Conservation (phyloP, 1,284 basidiomycete genomes). For the Ustilago sp. region DNA sequence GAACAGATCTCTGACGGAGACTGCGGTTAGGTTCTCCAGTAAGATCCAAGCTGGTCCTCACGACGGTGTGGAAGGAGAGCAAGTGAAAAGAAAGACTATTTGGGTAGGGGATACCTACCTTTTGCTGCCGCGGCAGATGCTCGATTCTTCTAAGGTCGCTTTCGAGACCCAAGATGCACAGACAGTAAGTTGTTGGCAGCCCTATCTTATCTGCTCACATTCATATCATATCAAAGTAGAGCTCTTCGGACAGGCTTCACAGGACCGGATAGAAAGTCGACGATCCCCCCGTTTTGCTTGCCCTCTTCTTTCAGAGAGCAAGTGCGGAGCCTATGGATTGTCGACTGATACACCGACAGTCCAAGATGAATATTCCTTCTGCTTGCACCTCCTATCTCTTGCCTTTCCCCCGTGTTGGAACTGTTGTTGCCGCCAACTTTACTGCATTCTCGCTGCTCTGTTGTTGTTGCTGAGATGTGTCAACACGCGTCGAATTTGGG, state of each 20-base stretch:
- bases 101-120: slow-evolving; percentile 49
- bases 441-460: background rate
- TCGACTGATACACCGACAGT: slow-evolving; percentile 50
- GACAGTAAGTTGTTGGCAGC: slow-evolving; percentile 17
- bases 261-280: slow-evolving; percentile 52
- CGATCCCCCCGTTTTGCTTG: slow-evolving; percentile 6
- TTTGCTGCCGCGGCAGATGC: slow-evolving; percentile 3
- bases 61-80: background rate
- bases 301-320: background rate
- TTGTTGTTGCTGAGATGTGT: slow-evolving; percentile 7
- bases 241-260: background rate
- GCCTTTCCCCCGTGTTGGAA: background rate
- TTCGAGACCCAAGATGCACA: background rate
- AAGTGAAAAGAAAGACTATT: slow-evolving; percentile 7
- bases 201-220: too few species aligned
- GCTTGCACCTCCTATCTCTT: background rate
- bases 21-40: slow-evolving; percentile 34
- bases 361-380: slow-evolving; percentile 22
- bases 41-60: background rate
- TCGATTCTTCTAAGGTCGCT: background rate
- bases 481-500: slow-evolving; percentile 16
- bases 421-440: background rate
- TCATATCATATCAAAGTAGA: background rate
- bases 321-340: slow-evolving; percentile 11
- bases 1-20: slow-evolving; percentile 43